phyloP scores from a whole-genome alignment of 164 flowering plant genomes.

The Sextonia rubra region DNA sequence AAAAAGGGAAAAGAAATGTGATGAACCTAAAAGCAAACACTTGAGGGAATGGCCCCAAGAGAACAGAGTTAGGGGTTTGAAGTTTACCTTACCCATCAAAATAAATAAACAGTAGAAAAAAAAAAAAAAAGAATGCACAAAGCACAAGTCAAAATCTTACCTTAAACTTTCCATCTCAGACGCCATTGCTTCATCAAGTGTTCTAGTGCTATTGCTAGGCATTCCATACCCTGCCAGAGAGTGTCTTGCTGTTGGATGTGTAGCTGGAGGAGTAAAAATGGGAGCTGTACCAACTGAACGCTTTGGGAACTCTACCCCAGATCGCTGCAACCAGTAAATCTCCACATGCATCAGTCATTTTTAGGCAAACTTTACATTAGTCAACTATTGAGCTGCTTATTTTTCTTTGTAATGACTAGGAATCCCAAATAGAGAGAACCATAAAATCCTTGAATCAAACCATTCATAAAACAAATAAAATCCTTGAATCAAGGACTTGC shows the following conservation, averaged over 20 bases:
- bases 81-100: neutral
- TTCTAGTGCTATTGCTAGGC: constrained; percentile 69
- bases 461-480: too few species aligned
- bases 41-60: neutral
- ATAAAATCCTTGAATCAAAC: too few species aligned
- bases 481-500: too few species aligned
- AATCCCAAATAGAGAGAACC: too few species aligned
- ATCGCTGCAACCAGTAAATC: constrained; percentile 46
- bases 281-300: constrained; percentile 63
- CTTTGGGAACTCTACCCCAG: constrained; percentile 76
- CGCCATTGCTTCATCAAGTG: constrained; percentile 97
- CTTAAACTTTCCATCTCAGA: constrained; percentile 67
- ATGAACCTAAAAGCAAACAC: neutral
- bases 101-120: neutral
- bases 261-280: constrained; percentile 74
- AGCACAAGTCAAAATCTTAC: constrained; percentile 27
- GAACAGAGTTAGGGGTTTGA: neutral
- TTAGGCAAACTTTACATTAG: neutral
- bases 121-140: neutral
- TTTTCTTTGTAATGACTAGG: too few species aligned
- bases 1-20: neutral
- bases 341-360: neutral
- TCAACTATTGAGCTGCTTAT: neutral
- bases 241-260: constrained; percentile 42
- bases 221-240: constrained; percentile 70